Base-by-base conservation (phyloP, 768 basidiomycete species). In the Cytidiella melzeri region DNA sequence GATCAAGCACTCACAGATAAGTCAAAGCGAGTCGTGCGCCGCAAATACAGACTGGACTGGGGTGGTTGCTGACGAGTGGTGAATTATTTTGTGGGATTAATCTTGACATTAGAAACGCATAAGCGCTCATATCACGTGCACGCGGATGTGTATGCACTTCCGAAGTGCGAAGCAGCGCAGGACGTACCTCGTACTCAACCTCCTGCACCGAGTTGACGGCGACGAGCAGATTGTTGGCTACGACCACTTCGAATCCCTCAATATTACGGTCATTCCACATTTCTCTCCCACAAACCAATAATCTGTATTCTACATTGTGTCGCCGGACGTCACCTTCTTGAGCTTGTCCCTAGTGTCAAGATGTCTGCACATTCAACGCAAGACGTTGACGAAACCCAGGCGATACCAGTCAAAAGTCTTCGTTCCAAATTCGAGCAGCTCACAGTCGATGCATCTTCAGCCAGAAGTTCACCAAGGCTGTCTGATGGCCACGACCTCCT, bases 341-440 rank as follows among this genome's bases (percentile, higher is more conserved):
- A 11, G 36, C 18, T 11, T 37, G n/a, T n/a, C n/a, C n/a, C n/a
- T n/a, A n/a, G n/a, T n/a, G n/a, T 24, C 41, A 7, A 11, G 40
- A 62, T 62, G 59, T 24, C 49, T 37, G 24, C 55, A 12, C 36
- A 54, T 20, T n/a, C 51, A n/a, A 46, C 51, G 30, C 57, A 58
- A 41, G 54, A 73, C 53, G 70, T 82, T 54, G 79, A 85, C 62
- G 73, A 76, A 18, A 70, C 67, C 3, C 72, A 81, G 30, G 69
- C 74, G 15, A 77, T 78, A 34, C 80, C 85, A 2, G 85, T 89
- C 46, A 82, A 76, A 64, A 85, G 74, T 52, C 70, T 90, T 15
- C 77, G 77, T 40, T 85, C 83, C 25, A 77, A 70, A 58, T 90
- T 88, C 59, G 87, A 90, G 61, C 75, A 80, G 56, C 67, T 87